Evolutionary conservation across 2,329 filamentous ascomycete genomes (phyloP).

Genomic region (Cytospora schulzeri): DNA sequence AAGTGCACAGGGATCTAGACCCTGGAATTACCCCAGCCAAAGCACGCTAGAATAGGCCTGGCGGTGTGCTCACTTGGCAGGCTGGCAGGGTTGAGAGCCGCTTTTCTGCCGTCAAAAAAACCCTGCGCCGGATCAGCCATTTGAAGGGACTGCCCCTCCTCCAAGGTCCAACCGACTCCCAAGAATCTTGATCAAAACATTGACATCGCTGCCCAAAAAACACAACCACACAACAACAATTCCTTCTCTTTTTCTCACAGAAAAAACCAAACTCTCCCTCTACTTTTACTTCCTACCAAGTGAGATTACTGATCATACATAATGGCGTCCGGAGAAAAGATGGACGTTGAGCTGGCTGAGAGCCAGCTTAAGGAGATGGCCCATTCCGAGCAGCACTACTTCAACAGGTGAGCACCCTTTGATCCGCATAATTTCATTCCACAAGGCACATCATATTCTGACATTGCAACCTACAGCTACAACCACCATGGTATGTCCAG

Average conservation of each 20-base stretch:
- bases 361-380: slow-evolving; percentile 71
- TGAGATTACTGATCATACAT: neutral
- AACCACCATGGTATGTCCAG: slow-evolving; percentile 83
- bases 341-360: slow-evolving; percentile 64
- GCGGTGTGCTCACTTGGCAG: neutral
- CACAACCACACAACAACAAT: neutral
- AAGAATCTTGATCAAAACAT: neutral
- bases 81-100: neutral
- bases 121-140: neutral
- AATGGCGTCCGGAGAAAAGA: slow-evolving; percentile 53
- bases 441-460: slow-evolving; percentile 1
- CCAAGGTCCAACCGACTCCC: neutral
- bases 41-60: neutral
- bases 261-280: neutral
- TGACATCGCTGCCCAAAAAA: neutral
- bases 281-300: neutral
- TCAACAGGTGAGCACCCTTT: slow-evolving; percentile 75
- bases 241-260: neutral
- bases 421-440: slow-evolving; percentile 9
- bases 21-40: neutral
- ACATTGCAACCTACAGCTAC: slow-evolving; percentile 62
- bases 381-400: slow-evolving; percentile 98
- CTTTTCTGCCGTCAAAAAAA: slow-evolving; percentile 3
- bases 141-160: neutral
- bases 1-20: neutral